A percentile compares a stretch with the other conserved stretches of the same genome.
Conservation (phyloP, 2,329 filamentous ascomycete genomes). For the Diaporthe australafricana region DNA sequence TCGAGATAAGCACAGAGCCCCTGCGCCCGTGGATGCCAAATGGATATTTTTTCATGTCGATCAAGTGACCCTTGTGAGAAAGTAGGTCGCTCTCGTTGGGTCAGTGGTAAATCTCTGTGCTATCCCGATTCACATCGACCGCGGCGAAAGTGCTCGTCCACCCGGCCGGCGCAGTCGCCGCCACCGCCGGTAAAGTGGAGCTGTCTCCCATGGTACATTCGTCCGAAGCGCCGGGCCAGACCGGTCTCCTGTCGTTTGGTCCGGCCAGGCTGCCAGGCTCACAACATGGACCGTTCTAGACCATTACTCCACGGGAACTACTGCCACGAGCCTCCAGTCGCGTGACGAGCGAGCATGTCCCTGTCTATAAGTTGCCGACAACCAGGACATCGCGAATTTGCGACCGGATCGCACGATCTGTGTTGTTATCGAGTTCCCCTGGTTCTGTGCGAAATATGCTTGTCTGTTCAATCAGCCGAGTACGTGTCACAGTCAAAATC, state of each 20-base stretch:
- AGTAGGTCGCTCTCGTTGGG: neutral
- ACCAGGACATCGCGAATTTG: neutral
- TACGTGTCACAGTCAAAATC: too few relatives aligned
- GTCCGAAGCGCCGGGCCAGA: neutral
- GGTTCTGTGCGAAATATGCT: neutral
- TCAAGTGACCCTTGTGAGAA: neutral
- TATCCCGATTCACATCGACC: neutral
- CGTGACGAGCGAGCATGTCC: slow-evolving; percentile 21
- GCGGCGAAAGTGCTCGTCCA: neutral
- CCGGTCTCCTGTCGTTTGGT: neutral
- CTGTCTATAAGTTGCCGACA: neutral
- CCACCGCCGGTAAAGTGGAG: neutral
- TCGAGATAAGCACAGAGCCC: slow-evolving; percentile 15
- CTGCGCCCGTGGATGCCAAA: neutral
- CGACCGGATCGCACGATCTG: neutral
- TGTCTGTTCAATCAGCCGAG: neutral
- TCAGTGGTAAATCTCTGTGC: neutral
- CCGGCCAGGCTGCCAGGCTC: slow-evolving; percentile 5
- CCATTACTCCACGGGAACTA: neutral
- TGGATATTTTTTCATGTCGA: neutral
- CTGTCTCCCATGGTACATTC: neutral
- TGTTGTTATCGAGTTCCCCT: neutral
- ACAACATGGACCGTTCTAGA: slow-evolving; percentile 10
- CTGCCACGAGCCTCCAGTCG: neutral
- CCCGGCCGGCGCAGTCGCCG: neutral